Percentiles rank a stretch among this genome's conserved stretches.
phyloP scores from a whole-genome alignment of 2,329 filamentous ascomycete species.

The Hypoxylon sp. region DNA sequence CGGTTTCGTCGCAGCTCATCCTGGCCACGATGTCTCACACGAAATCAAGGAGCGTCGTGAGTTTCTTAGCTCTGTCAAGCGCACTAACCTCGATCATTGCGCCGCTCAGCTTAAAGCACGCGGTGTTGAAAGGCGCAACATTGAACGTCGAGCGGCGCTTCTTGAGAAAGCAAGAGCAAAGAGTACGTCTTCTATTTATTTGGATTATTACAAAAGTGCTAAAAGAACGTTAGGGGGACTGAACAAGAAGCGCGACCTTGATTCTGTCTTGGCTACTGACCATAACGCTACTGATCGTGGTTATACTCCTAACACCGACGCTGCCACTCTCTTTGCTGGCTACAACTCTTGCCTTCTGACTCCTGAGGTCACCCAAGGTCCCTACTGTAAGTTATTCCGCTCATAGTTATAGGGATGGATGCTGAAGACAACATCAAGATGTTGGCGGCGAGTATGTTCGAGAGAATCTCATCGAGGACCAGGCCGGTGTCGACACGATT shows the following conservation, averaged over 20 bases:
- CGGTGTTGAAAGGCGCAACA: conserved; percentile 59
- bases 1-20: conserved; percentile 56
- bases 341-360: conserved; percentile 63
- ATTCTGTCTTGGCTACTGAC: conserved; percentile 53
- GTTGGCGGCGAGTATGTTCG: conserved; percentile 66
- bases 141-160: conserved; percentile 59
- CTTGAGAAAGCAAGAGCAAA: conserved; percentile 59
- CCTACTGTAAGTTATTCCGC: conserved; percentile 60
- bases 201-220: conserved; percentile 8
- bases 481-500: conserved; percentile 62
- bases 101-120: conserved; percentile 61
- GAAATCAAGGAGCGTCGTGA: conserved; percentile 64
- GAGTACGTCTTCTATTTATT: no score
- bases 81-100: conserved; percentile 62
- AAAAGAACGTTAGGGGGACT: conserved; percentile 29
- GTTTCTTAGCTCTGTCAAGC: conserved; percentile 58
- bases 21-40: conserved; percentile 62
- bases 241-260: conserved; percentile 52
- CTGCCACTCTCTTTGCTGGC: conserved; percentile 56
- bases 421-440: conserved; percentile 47
- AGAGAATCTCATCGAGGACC: conserved; percentile 60
- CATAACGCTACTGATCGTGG: conserved; percentile 55
- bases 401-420: neutral
- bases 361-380: conserved; percentile 67
- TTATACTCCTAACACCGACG: conserved; percentile 54